A percentile compares a stretch with the other conserved stretches of the same genome.
Conservation (phyloP, 106 monocot genomes). For the Platanthera zijinensis region DNA sequence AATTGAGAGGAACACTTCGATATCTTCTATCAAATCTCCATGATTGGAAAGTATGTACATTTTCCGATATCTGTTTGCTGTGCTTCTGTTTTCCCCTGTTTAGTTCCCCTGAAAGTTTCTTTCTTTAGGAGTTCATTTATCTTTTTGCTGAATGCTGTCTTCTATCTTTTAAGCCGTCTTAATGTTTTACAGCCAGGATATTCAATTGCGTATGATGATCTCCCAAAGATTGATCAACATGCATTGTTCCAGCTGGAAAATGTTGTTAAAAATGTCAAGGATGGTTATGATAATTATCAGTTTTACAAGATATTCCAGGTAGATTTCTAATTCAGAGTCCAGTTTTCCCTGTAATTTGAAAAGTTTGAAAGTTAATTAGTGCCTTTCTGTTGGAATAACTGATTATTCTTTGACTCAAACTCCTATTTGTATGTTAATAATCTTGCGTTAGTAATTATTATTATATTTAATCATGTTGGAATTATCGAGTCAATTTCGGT, state of each 20-base stretch:
- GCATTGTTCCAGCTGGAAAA: slow-evolving; percentile 93
- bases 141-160: background rate
- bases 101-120: background rate
- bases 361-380: background rate
- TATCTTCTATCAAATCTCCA: slow-evolving; percentile 96
- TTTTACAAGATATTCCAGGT: slow-evolving; percentile 99
- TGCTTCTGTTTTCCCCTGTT: background rate
- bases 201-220: slow-evolving; percentile 64
- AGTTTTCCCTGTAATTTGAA: background rate
- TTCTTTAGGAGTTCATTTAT: background rate
- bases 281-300: slow-evolving; percentile 79
- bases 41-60: slow-evolving; percentile 89
- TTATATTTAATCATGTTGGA: background rate
- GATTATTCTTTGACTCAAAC: too few species aligned
- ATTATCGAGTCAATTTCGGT: too few species aligned
- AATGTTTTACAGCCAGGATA: slow-evolving; percentile 39
- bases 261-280: slow-evolving; percentile 52
- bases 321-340: slow-evolving; percentile 1
- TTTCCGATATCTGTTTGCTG: background rate
- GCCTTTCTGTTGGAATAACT: background rate
- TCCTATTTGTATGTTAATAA: background rate
- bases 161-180: background rate
- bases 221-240: slow-evolving; percentile 92
- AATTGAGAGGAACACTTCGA: slow-evolving; percentile 81
- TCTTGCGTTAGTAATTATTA: background rate